Base-by-base conservation (phyloP, 2,329 filamentous ascomycete genomes). In the Cordyceps cateniannulata region DNA sequence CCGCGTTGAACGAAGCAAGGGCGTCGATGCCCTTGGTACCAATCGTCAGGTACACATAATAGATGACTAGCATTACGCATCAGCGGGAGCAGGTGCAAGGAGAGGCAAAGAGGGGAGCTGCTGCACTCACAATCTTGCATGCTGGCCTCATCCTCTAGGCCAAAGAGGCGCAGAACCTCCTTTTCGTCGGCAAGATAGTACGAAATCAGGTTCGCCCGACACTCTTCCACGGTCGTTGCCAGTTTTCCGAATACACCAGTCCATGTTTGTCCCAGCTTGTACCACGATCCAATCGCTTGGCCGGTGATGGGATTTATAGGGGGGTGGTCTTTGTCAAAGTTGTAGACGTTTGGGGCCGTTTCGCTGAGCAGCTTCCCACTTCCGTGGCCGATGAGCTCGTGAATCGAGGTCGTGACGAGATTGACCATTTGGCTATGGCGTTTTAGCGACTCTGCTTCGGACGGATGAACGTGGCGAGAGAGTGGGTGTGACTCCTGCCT, bases 381-480 rank as follows among this genome's bases (percentile, higher is more conserved):
- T 14, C 85, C 85, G 64, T 87, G 85, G 12, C 85, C 85, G 2
- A 87, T 73, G 5, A 87, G 79, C 69, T 87, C 85, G 72, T 91
- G 88, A 10, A 91, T 27, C 1, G 45, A 16, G 9, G 45, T 27
- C 12, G 45, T 27, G 10, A 48, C 12, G 12, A 48, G 12, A 8
- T 8, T 25, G 45, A 48, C 24, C 22, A 48, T 27, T 3, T 27
- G 45, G 22, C 20, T 25, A 12, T 24, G 20, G 9, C 20, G 10
- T 14, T 47, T 47, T 5, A 47, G 9, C 20, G 20, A 20, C 44
- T 25, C 10, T 24, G 22, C 20, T 20, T 47, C 44, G 14, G 44
- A 24, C 5, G 22, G 44, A 47, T 47, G 20, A 14, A 47, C 44
- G 20, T 25, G 44, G 22, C 16, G 44, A 12, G 20, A 47, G 3